These are phyloP conservation scores for Maudiozyma humilis DNA, from an alignment of 1,139 yeast species.

Conservation along the genomic window DNA sequence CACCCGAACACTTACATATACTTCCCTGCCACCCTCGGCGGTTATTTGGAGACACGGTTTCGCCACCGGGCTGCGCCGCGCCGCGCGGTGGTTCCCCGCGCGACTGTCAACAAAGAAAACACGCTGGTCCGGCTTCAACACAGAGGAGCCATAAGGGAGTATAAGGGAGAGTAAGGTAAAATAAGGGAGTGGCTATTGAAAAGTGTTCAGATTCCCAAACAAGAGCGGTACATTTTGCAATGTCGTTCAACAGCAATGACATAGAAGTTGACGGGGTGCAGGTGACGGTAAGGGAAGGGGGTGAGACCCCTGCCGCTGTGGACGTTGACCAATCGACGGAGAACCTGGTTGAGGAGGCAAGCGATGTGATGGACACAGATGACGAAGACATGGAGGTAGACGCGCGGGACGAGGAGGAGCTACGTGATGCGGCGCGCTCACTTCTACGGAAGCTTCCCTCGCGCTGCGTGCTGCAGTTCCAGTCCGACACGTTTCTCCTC, in stretches of 20 bases:
- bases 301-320: neutral
- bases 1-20: too few species aligned
- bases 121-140: too few species aligned
- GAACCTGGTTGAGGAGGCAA: slow-evolving; percentile 13
- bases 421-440: slow-evolving; percentile 16
- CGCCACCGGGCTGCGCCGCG: too few species aligned
- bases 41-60: neutral
- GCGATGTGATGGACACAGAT: slow-evolving; percentile 8
- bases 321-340: slow-evolving; percentile 6
- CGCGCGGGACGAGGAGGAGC: slow-evolving; percentile 6
- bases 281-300: slow-evolving; percentile 13
- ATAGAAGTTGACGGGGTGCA: slow-evolving; percentile 12
- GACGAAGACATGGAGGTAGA: slow-evolving; percentile 1
- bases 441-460: slow-evolving; percentile 15
- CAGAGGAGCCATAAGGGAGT: neutral
- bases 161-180: neutral
- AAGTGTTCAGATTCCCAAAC: too few species aligned
- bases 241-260: slow-evolving; percentile 1
- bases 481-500: slow-evolving; percentile 16
- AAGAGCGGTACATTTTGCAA: too few species aligned
- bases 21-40: too few species aligned
- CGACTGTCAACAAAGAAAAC: too few species aligned
- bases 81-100: too few species aligned
- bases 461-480: slow-evolving; percentile 15
- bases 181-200: too few species aligned